Evolutionary conservation across 106 monocot species (phyloP), one percentile per base, ranked within the genome.

Genomic region (Dendrobium officinale): DNA sequence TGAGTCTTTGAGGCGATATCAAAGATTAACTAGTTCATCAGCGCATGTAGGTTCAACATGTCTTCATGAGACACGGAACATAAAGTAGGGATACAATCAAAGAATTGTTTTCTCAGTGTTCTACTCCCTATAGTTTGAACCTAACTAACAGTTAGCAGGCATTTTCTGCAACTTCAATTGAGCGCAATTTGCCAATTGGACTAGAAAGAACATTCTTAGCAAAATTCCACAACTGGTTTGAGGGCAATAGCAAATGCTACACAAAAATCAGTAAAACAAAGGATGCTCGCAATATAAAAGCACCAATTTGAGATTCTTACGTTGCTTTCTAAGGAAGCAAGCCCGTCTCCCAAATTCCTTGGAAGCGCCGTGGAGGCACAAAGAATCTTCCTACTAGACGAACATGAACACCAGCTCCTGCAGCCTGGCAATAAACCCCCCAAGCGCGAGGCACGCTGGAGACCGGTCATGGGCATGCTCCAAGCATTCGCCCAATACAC

Each of bases 311-410:
- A 74, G 22, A 44, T 20, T 37, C 83, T 87, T 79, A 90, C 90
- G 82, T 82, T 84, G 73, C 24, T 70, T 73, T 84, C 84, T 18
- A 84, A 29, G 55, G 85, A 75, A 5, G 86, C 59, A 56, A 26
- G 74, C 5, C 78, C 86, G 7, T 91, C 86, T 16, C 82, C 79
- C 77, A 43, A 80, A 68, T 79, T 91, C 37, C 80, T 78, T 16
- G 83, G 83, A 59, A 80, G 83, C 41, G 88, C 86, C 27, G 80
- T 81, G 43, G 78, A 88, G 24, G 85, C 47, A 59, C 91, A 88
- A 26, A 73, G 73, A 24, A 86, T 59, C 66, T 19, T 78, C 84
- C 80, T 82, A 75, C 72, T 24, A 13, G 19, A 33, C 31, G 11
- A 49, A 31, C 59, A 13, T 2, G 59, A 77, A 33, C 61, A 58